Evolutionary conservation across 768 basidiomycete species (phyloP), one percentile per base, ranked within the genome.

Genomic region (Hypsizygus marmoreus): DNA sequence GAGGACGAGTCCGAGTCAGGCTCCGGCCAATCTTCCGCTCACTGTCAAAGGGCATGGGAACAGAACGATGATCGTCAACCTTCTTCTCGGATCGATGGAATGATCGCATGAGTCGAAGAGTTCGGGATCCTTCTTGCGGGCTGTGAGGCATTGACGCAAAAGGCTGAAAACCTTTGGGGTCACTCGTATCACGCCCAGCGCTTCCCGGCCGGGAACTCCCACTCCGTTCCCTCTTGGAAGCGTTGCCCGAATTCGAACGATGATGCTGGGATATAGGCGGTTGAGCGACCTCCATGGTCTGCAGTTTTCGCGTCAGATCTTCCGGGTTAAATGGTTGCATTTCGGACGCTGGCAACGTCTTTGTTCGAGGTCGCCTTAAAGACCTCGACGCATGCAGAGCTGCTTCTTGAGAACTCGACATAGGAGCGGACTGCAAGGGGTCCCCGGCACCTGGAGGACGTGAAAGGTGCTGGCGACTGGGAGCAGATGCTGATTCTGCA

Each of bases 271-370:
- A 39, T 47, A 59, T 32, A 47, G 66, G 9, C 10, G 51, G 40
- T 11, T 62, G 59, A 5, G 62, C 53, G 11, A 67, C 49, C 39
- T 83, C 75, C 37, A 84, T 70, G 47, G 63, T 76, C 49, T 79
- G 67, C 45, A 89, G 65, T 61, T 79, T 82, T 58, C 66, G 71
- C 12, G 79, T 72, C 49, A 88, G 66, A 47, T 86, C 85, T 29
- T 84, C 82, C 6, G 74, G 65, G 2, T 79, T 71, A 47, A 86
- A 79, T 1, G 68, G 59, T 23, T 64, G 68, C 4, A 54, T 48
- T 17, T 66, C 55, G 22, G 65, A 68, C 30, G 71, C 64, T 20
- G 74, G 73, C 32, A 79, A 53, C 7, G 77, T 76, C 57, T 68
- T 64, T 9, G 72, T 76, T 28, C 77, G 68, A 41, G 70, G 66